These are phyloP conservation scores for Euptelea pleiosperma DNA, from an alignment of 164 flowering plant species.

Conservation along the genomic window DNA sequence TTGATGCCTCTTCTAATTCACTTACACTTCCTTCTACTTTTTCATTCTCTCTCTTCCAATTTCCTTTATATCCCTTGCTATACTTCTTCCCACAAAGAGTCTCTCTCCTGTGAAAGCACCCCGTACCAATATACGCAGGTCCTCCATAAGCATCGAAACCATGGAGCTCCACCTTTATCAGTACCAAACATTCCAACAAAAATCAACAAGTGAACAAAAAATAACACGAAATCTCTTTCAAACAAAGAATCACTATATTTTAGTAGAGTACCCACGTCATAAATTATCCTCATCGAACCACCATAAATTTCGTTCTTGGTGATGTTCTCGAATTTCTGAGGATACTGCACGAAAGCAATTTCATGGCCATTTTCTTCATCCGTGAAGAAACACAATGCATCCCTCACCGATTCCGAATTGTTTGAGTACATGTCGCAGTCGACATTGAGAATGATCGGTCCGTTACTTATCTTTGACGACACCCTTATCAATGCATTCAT, in stretches of 20 bases:
- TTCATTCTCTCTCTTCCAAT: conserved; percentile 14
- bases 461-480: conserved; percentile 62
- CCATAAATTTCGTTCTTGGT: conserved; percentile 57
- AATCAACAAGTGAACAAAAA: background rate
- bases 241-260: too few species aligned
- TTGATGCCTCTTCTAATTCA: conserved; percentile 39
- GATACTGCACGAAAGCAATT: conserved; percentile 63
- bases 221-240: too few species aligned
- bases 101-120: conserved; percentile 72
- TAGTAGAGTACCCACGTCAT: background rate
- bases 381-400: conserved; percentile 74
- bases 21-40: conserved; percentile 13
- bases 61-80: conserved; percentile 7
- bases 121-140: conserved; percentile 56
- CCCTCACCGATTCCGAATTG: conserved; percentile 42
- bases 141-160: conserved; percentile 32
- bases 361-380: conserved; percentile 59
- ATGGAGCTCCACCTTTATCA: conserved; percentile 53
- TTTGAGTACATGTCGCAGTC: conserved; percentile 90
- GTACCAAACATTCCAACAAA: background rate
- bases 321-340: conserved; percentile 53
- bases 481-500: conserved; percentile 68
- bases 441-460: conserved; percentile 51
- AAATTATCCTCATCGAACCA: conserved; percentile 14
- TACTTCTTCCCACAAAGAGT: conserved; percentile 43